Percentiles rank a stretch among this genome's conserved stretches.
Conservation (phyloP, 495 filamentous ascomycete genomes). For the Cryomyces minteri region DNA sequence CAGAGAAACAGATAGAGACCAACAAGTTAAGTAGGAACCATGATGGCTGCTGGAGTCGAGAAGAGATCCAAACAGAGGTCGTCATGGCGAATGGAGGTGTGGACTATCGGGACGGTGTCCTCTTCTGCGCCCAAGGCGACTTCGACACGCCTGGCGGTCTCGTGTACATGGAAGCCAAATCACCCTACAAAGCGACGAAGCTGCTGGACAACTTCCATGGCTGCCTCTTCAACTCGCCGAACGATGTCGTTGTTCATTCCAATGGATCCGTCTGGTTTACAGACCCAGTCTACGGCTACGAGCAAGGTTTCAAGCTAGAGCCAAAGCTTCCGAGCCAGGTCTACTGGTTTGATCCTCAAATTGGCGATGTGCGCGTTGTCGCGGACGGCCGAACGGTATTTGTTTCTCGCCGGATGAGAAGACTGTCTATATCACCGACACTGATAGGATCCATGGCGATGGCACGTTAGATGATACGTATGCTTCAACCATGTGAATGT, state of each 20-base stretch:
- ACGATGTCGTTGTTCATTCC: conserved; percentile 24
- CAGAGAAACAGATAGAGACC: background rate
- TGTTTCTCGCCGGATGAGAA: conserved; percentile 28
- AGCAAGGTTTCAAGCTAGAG: conserved; percentile 18
- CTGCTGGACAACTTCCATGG: conserved; percentile 26
- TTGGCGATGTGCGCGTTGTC: too few relatives aligned
- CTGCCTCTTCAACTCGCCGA: conserved; percentile 27
- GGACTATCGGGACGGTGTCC: background rate
- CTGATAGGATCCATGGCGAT: background rate
- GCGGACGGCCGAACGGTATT: conserved; percentile 25
- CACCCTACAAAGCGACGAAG: too few relatives aligned
- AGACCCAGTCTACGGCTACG: conserved; percentile 19
- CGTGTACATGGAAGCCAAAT: background rate
- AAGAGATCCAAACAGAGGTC: conserved; percentile 1
- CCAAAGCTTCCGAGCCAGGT: conserved; percentile 23
- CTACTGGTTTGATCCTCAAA: conserved; percentile 27
- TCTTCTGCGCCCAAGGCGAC: conserved; percentile 5
- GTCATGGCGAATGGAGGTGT: conserved; percentile 5
- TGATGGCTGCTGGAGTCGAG: background rate
- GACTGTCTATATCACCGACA: conserved; percentile 32
- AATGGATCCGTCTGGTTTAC: conserved; percentile 8
- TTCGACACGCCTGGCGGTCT: background rate
- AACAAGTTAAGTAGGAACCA: background rate
- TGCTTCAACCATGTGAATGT: too few relatives aligned
- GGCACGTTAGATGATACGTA: too few relatives aligned